These are phyloP conservation scores for Corymbia citriodora DNA, from an alignment of 441 rosid genomes.

Conservation along the genomic window DNA sequence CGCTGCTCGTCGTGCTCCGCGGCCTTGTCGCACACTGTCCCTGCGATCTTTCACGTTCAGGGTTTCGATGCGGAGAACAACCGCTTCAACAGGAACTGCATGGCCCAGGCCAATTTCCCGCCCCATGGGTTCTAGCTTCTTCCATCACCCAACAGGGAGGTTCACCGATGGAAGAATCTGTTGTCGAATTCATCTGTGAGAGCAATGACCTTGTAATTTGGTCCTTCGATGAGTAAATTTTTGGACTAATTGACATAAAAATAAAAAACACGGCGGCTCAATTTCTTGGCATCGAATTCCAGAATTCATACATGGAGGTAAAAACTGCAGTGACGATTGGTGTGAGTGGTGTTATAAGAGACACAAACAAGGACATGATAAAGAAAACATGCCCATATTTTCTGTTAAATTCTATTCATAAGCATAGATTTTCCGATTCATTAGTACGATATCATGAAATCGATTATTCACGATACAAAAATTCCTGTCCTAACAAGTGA, in stretches of 20 bases:
- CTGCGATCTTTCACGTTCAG: conserved; percentile 47
- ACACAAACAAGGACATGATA: conserved; percentile 43
- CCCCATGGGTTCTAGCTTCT: conserved; percentile 56
- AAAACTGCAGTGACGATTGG: conserved; percentile 26
- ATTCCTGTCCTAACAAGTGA: not conserved
- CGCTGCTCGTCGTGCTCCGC: not conserved
- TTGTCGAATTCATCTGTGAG: conserved; percentile 57
- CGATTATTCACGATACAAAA: not conserved
- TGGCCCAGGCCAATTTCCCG: conserved; percentile 57
- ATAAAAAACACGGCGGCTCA: conserved; percentile 26
- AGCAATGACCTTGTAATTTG: not conserved
- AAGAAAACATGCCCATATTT: not conserved
- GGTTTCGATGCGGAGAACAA: conserved; percentile 61
- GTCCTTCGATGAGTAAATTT: not conserved
- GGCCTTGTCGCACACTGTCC: conserved; percentile 16
- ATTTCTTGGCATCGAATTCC: conserved; percentile 42
- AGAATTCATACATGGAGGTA: conserved; percentile 43
- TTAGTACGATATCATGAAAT: not conserved
- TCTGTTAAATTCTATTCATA: not conserved
- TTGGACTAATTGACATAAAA: not conserved
- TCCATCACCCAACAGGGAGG: conserved; percentile 56
- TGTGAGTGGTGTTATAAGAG: conserved; percentile 44
- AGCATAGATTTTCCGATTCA: not conserved
- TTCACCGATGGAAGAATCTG: conserved; percentile 66
- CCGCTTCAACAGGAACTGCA: conserved; percentile 47